Evolutionary conservation across 1,139 yeast species (phyloP), one percentile per base, ranked within the genome.

Genomic region (Suhomyces chickasaworum): DNA sequence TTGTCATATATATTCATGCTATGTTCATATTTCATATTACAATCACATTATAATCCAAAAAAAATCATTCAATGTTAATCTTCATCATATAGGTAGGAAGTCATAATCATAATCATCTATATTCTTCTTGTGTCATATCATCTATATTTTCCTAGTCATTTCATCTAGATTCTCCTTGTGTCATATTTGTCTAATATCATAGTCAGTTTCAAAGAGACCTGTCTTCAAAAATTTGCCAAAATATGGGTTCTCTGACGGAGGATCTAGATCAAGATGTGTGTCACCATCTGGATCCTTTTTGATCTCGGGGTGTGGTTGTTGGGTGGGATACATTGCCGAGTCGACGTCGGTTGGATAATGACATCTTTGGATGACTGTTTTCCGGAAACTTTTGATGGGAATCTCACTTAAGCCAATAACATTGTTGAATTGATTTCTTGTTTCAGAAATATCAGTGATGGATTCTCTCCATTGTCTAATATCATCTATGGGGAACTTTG

Each of bases 401-500:
- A 55, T 52, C 49, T 71, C 77, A 10, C 46, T 52, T 10, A 72
- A 42, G 10, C 66, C 61, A 21, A 65, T 54, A 17, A 59, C 56
- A 6, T 60, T 51, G 33, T 53, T 58, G 45, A 69, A 71, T 23
- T 63, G 59, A 9, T 49, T 45, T 16, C 78, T 54, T 1, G 64
- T 54, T 20, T 55, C 51, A 0, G 53, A 55, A 10, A 73, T 61
- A 45, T 68, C 63, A 12, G 58, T 53, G 18, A 71, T 58, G 29
- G 61, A 57, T 15, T 58, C 59, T 23, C 67, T 52, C 72, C 73
- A 69, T 39, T 54, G 55, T 38, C 58, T 61, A 8, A 71, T 55
- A 44, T 70, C 71, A 29, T 58, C 60, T 23, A 69, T 63, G 3
- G 71, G 71, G 43, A 70, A 66, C 16, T 55, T 44, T 15, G 50